Evolutionary conservation across 1,139 yeast genomes (phyloP), one percentile per base, ranked within the genome.

Genomic region (Blastobotrys persicus): DNA sequence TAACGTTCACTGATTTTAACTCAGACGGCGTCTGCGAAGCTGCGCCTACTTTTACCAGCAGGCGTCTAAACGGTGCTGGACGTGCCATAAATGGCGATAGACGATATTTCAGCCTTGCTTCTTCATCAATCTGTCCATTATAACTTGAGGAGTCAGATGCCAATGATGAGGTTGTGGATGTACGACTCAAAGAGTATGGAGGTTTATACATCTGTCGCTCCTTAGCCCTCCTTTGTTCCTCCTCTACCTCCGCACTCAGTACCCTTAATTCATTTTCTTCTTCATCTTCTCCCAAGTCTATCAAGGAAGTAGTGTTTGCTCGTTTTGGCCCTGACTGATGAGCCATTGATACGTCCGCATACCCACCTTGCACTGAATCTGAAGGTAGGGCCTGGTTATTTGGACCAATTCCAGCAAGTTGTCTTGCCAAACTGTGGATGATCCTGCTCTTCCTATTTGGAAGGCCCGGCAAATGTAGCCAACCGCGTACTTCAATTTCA

Each of bases 381-480:
- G 39, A 34, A 18, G 39, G 17, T 4, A 14, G 17, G 4, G 41
- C 41, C 28, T 9, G 17, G 19, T 47, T 33, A 13, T 28, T 43
- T 19, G 39, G 17, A 20, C 51, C 45, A 13, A 66, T 54, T 7
- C 81, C 80, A 2, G 87, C 79, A 49, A 88, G 72, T 62, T 85
- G 88, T 56, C 81, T 80, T 1, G 91, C 87, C 33, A 89, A 70
- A 1, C 89, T 77, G 35, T 85, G 63, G 31, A 88, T 72, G 47
- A 89, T 66, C 55, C 83, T 71, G 63, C 88, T 86, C 61, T 85
- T 86, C 45, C 95, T 72, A 28, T 80, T 78, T 74, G 82, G 77
- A 7, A 76, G 73, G 1, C 92, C 94, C 0, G 89, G 89, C 41
- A 87, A 74, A 51, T 76, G 80, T 7, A 88, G 74, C 78, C 85